A percentile compares a stretch with the other conserved stretches of the same genome.
phyloP scores from a whole-genome alignment of 108 stramenopile genomes.

The Nannochloropsis gaditana region DNA sequence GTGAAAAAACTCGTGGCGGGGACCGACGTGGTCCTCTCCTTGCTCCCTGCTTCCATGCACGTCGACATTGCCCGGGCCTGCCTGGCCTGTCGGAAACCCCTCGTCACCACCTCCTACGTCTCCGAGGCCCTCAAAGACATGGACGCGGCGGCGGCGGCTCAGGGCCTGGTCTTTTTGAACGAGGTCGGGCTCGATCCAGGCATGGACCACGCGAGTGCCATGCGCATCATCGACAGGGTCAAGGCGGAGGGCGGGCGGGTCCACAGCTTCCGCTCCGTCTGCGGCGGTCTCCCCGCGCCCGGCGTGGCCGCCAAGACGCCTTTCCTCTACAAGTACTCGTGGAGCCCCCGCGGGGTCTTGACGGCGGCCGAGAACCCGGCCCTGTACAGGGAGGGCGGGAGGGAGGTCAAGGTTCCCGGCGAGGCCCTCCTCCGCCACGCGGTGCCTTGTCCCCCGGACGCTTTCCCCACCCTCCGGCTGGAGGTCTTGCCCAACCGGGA shows the following conservation, averaged over 20 bases:
- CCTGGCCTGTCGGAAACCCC: conserved; percentile 47
- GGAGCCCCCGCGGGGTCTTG: conserved; percentile 76
- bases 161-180: conserved; percentile 67
- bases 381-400: conserved; percentile 53
- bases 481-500: conserved; percentile 76
- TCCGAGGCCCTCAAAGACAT: conserved; percentile 51
- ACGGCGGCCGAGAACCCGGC: conserved; percentile 66
- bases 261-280: conserved; percentile 64
- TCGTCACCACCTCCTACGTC: background rate
- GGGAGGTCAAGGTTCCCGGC: conserved; percentile 47
- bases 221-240: conserved; percentile 69
- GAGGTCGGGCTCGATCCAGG: conserved; percentile 84
- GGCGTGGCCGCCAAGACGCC: conserved; percentile 71
- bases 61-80: conserved; percentile 60
- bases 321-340: conserved; percentile 76
- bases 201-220: conserved; percentile 67
- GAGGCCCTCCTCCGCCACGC: conserved; percentile 24
- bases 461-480: conserved; percentile 60
- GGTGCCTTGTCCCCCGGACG: conserved; percentile 1
- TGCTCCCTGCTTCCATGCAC: conserved; percentile 77
- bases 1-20: conserved; percentile 57
- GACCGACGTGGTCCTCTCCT: conserved; percentile 67
- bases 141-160: conserved; percentile 48
- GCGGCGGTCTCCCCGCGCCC: conserved; percentile 70
- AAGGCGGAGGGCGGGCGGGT: conserved; percentile 60